Percentiles rank a stretch among this genome's conserved stretches.
Evolutionary conservation across 306 rosid species (phyloP).

Genomic region (Corylus americana): DNA sequence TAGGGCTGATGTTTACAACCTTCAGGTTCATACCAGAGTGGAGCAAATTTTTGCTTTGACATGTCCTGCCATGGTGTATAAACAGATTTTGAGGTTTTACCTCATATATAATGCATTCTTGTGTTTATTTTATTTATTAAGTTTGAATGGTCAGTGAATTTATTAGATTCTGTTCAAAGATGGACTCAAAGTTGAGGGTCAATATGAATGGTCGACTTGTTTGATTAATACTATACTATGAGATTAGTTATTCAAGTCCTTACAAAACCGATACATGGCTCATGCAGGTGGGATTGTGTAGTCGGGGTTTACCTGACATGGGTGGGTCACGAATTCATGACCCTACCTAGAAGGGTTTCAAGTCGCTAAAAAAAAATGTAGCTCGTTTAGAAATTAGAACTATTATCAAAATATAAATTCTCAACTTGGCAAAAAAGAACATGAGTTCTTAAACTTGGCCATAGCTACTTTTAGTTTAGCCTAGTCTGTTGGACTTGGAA

Average conservation of each 20-base stretch:
- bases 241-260: no score
- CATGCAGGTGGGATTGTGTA: no score
- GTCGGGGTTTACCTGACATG: no score
- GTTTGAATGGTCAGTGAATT: background rate
- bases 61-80: background rate
- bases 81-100: background rate
- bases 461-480: background rate
- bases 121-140: background rate
- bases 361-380: background rate
- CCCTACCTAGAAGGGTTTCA: no score
- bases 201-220: no score
- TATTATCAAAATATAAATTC: background rate
- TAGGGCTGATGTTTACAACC: constrained; percentile 1
- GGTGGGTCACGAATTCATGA: no score
- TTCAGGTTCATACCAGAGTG: constrained; percentile 9
- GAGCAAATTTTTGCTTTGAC: constrained; percentile 5
- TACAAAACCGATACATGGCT: no score
- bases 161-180: background rate
- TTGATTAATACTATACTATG: no score
- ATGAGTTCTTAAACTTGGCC: background rate
- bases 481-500: background rate
- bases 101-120: background rate
- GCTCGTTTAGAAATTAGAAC: background rate
- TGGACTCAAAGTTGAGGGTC: background rate
- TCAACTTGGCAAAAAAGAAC: background rate